Percentiles rank a stretch among this genome's conserved stretches.
Evolutionary conservation across 139 green algal genomes (phyloP).

Genomic region (Volvox africanus): DNA sequence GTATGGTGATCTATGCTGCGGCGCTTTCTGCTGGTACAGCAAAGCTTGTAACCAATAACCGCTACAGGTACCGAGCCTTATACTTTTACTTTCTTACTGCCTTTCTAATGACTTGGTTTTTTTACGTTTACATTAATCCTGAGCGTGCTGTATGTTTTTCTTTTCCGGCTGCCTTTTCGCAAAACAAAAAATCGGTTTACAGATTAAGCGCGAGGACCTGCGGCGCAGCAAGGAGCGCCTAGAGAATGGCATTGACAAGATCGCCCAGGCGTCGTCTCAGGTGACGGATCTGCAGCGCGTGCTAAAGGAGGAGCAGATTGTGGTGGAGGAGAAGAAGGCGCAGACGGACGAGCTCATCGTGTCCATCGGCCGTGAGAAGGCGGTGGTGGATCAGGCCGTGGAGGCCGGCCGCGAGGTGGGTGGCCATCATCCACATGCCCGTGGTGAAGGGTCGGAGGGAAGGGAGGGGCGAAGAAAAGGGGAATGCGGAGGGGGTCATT

Average conservation of each 20-base stretch:
- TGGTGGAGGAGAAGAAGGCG: conserved; percentile 87
- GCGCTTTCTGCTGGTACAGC: no score
- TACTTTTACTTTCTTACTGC: no score
- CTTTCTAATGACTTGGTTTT: no score
- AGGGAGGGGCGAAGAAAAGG: no score
- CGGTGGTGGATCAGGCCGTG: conserved; percentile 88
- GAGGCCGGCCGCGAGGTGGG: conserved; percentile 83
- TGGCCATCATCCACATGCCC: no score
- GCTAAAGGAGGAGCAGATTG: conserved; percentile 85
- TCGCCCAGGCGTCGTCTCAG: conserved; percentile 80
- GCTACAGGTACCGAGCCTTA: no score
- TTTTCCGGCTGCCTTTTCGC: no score
- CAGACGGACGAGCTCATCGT: conserved; percentile 92
- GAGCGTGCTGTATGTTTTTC: no score
- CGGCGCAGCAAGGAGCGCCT: conserved; percentile 74
- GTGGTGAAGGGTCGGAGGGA: no score
- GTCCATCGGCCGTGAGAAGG: conserved; percentile 91
- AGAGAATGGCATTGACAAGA: conserved; percentile 90
- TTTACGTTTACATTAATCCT: no score
- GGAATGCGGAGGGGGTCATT: conserved; percentile 40
- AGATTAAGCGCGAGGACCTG: conserved; percentile 81
- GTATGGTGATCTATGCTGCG: no score
- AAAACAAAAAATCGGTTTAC: conserved; percentile 60
- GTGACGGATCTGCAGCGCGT: conserved; percentile 85
- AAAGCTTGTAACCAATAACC: no score